Evolutionary conservation across 2,329 filamentous ascomycete genomes (phyloP), one percentile per base, ranked within the genome.

Genomic region (Nemania sp.): DNA sequence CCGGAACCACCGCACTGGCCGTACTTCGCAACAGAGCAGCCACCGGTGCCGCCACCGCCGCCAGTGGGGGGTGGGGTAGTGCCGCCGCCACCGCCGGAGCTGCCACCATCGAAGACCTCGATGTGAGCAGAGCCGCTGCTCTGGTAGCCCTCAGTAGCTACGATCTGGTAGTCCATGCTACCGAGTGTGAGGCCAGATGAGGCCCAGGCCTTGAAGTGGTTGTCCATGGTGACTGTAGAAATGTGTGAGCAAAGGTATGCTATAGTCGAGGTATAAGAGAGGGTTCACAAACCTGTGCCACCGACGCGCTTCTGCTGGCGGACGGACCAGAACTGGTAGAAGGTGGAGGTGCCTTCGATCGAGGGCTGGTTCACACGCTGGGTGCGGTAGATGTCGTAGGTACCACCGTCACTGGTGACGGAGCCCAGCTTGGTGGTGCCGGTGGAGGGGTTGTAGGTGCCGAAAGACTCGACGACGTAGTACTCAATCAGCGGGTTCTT

Each of bases 311-410:
- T 76, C 42, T 53, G 63, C 52, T 68, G 65, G 49, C 80, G 73
- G 14, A 83, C 74, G 19, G 73, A 77, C 75, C 76, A 79, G 69
- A 73, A 80, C 69, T 80, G 78, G 59, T 74, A 66, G 63, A 80
- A 79, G 48, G 76, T 80, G 34, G 65, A 59, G n/a, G 75, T 77
- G 48, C 76, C 76, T 55, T 74, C 62, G 53, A 78, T 78, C 40
- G 70, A 73, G 17, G 76, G 75, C 60, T 70, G 65, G 65, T 77
- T 76, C 54, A 66, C 61, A 28, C 68, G 67, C 46, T 62, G 62
- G 54, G 63, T 66, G 48, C 61, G 61, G 59, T 69, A 73, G 57
- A 73, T 67, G 42, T 70, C 63, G 65, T 73, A 73, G n/a, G 60
- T 66, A 41, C 64, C 64, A 52, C 69, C 70, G 59, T 72, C 71